Percentiles rank a stretch among this genome's conserved stretches.
phyloP scores from a whole-genome alignment of 1,284 basidiomycete genomes.

The Cutaneotrichosporon sp. region DNA sequence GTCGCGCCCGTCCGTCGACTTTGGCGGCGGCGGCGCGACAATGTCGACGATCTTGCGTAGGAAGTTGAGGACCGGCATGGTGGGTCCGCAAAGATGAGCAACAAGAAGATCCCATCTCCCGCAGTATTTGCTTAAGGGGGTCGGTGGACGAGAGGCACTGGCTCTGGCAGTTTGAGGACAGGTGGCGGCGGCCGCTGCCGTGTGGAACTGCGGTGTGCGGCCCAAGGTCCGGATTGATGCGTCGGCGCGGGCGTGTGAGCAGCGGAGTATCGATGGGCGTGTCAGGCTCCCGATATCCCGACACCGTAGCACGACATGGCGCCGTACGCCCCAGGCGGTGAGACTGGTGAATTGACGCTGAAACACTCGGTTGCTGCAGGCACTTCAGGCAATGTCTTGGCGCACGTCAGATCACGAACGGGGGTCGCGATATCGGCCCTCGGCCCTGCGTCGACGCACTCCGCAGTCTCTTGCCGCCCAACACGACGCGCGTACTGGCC shows the following conservation, averaged over 20 bases:
- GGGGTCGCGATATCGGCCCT: not conserved
- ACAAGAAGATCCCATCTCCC: not conserved
- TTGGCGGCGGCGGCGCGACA: slow-evolving; percentile 24
- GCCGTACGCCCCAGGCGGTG: not conserved
- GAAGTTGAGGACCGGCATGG: slow-evolving; percentile 7
- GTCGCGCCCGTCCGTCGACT: slow-evolving; percentile 27
- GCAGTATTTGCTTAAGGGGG: not conserved
- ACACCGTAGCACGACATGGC: not conserved
- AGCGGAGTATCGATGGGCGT: not conserved
- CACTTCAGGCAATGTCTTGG: not conserved
- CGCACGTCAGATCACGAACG: not conserved
- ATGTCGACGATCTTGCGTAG: slow-evolving; percentile 13
- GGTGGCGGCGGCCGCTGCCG: not conserved
- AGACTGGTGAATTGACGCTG: not conserved
- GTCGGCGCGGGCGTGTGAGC: not conserved
- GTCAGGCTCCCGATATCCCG: not conserved
- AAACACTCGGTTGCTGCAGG: not conserved
- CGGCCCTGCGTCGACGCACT: not conserved
- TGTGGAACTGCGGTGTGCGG: not conserved
- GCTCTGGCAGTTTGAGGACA: no score
- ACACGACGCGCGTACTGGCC: no score
- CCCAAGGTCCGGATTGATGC: not conserved
- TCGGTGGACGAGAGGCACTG: not conserved
- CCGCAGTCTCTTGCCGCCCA: not conserved
- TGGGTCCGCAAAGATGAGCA: not conserved